Conservation (phyloP, 2,329 filamentous ascomycete genomes). For the Chaetomium globosum region DNA sequence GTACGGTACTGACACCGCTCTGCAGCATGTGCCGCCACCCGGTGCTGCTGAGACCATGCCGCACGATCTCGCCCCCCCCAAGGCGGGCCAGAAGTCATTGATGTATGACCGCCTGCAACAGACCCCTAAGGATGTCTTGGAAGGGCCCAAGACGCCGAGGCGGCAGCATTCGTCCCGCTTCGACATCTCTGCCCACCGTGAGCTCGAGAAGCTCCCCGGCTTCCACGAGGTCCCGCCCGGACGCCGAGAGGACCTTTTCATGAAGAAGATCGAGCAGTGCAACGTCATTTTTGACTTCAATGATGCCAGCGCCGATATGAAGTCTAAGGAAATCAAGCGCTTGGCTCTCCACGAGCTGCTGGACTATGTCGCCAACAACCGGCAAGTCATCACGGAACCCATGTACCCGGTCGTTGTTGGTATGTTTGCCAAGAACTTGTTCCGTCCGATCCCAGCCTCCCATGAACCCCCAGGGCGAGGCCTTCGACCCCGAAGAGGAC, state of each 20-base stretch:
- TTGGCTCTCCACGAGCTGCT: constrained; percentile 92
- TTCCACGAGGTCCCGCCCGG: constrained; percentile 98
- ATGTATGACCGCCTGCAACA: constrained; percentile 88
- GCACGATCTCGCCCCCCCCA: constrained; percentile 90
- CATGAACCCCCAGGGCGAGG: constrained; percentile 96
- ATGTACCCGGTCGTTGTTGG: constrained; percentile 99
- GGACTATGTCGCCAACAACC: constrained; percentile 97
- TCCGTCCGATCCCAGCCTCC: constrained; percentile 95
- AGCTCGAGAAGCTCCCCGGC: constrained; percentile 93
- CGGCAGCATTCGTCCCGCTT: constrained; percentile 97
- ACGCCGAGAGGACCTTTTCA: constrained; percentile 92
- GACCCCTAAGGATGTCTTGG: constrained; percentile 93
- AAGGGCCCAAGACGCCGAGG: constrained; percentile 92
- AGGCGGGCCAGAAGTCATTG: constrained; percentile 84
- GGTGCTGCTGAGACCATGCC: constrained; percentile 97
- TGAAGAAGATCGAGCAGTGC: constrained; percentile 99
- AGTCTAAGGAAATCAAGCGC: constrained; percentile 99
- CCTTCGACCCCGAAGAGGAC: constrained; percentile 97
- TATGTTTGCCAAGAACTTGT: constrained; percentile 99
- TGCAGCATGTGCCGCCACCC: constrained; percentile 84
- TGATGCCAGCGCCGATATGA: constrained; percentile 97
- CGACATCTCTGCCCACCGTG: constrained; percentile 94
- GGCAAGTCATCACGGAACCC: constrained; percentile 95
- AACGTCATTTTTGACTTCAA: constrained; percentile 99
- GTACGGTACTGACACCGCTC: constrained; percentile 32